A percentile compares a stretch with the other conserved stretches of the same genome.
phyloP scores from a whole-genome alignment of 2,329 filamentous ascomycete genomes.

The Fusarium begoniae region DNA sequence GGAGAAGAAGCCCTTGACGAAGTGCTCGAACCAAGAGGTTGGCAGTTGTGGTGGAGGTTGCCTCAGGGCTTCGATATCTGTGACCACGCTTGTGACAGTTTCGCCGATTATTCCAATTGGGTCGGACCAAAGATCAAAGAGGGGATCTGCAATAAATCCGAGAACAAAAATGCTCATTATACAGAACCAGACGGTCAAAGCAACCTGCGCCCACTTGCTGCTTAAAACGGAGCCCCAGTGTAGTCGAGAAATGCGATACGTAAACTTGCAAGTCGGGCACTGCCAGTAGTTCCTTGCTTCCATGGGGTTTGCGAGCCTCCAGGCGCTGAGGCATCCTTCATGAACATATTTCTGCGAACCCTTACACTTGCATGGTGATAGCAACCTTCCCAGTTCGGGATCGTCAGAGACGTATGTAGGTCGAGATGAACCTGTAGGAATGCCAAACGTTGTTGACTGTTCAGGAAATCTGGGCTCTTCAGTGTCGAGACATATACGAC shows the following conservation, averaged over 20 bases:
- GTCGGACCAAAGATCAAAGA: conserved; percentile 88
- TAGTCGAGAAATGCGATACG: conserved; percentile 81
- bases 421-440: conserved; percentile 47
- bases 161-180: conserved; percentile 79
- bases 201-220: conserved; percentile 72
- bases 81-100: conserved; percentile 57
- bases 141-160: conserved; percentile 91
- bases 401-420: conserved; percentile 77
- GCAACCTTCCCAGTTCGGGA: conserved; percentile 76
- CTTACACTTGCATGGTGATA: conserved; percentile 93
- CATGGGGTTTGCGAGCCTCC: conserved; percentile 77
- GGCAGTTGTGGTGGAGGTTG: conserved; percentile 58
- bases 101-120: conserved; percentile 71
- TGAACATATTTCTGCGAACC: conserved; percentile 95
- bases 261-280: conserved; percentile 88
- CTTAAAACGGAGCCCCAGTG: conserved; percentile 76
- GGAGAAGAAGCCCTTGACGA: conserved; percentile 89
- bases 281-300: conserved; percentile 79
- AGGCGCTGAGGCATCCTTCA: conserved; percentile 85
- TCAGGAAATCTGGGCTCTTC: conserved; percentile 60
- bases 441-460: conserved; percentile 44
- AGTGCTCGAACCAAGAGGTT: conserved; percentile 80
- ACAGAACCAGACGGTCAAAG: conserved; percentile 77
- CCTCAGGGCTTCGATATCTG: conserved; percentile 51
- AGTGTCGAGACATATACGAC: conserved; percentile 87